A percentile compares a stretch with the other conserved stretches of the same genome.
phyloP scores from a whole-genome alignment of 345 rosid species.

The Pseudoturritis turrita region DNA sequence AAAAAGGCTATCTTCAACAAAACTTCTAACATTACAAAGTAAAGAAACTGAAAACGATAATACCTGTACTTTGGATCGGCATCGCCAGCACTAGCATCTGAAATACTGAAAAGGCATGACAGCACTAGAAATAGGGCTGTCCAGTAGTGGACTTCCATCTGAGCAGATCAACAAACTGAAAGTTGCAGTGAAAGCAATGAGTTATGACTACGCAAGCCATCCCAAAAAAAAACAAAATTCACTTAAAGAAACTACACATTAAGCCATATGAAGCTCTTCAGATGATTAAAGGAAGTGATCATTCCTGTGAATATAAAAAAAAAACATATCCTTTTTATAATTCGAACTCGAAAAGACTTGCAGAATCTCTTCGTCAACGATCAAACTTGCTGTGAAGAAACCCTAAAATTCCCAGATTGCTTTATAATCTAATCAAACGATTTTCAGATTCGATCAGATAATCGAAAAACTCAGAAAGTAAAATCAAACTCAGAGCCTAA shows the following conservation, averaged over 20 bases:
- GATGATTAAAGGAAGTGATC: background rate
- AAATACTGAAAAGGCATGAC: constrained; percentile 32
- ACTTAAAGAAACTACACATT: background rate
- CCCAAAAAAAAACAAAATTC: background rate
- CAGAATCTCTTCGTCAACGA: background rate
- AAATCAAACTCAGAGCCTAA: constrained; percentile 11
- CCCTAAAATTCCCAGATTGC: background rate
- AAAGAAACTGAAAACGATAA: background rate
- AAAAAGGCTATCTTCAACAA: background rate
- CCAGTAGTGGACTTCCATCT: constrained; percentile 37
- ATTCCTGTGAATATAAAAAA: background rate
- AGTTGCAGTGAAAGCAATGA: background rate
- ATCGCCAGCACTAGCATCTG: constrained; percentile 71
- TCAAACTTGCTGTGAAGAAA: background rate
- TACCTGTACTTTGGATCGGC: constrained; percentile 69
- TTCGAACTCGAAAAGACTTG: background rate
- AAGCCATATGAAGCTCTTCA: background rate
- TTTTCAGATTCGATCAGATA: constrained; percentile 17
- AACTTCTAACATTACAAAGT: background rate
- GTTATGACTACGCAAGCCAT: background rate
- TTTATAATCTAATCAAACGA: background rate
- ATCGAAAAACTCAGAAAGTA: background rate
- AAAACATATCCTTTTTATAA: background rate
- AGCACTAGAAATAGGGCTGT: constrained; percentile 27
- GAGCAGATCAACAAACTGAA: constrained; percentile 7